A percentile compares a stretch with the other conserved stretches of the same genome.
Conservation (phyloP, 2,329 filamentous ascomycete genomes). For the Clonostachys solani region DNA sequence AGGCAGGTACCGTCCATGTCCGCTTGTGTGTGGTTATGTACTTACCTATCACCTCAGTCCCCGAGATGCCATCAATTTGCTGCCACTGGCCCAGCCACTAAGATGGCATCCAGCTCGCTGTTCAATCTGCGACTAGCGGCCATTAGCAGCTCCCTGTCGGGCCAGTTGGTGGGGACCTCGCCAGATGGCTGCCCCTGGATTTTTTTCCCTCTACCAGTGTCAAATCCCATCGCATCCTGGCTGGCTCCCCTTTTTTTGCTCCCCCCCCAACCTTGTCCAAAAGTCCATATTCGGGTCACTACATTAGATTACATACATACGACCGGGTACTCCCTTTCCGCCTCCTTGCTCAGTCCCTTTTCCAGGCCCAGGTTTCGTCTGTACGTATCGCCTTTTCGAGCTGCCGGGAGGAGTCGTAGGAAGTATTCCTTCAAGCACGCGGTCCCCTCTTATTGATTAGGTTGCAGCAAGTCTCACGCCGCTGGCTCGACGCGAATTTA, state of each 20-base stretch:
- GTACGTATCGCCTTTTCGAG: neutral
- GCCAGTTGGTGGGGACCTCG: too few relatives aligned
- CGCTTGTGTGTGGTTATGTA: too few relatives aligned
- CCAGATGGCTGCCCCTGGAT: conserved; percentile 1
- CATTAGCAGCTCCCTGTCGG: too few relatives aligned
- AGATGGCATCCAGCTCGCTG: too few relatives aligned
- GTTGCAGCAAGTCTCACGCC: too few relatives aligned
- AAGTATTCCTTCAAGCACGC: neutral
- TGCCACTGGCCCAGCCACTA: too few relatives aligned
- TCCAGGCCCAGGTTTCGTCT: neutral
- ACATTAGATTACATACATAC: neutral
- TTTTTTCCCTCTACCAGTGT: neutral
- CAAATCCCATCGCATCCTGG: too few relatives aligned
- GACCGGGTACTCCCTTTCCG: neutral
- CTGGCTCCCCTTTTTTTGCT: neutral
- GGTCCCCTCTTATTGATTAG: neutral
- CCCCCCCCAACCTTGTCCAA: neutral
- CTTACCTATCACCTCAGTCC: too few relatives aligned
- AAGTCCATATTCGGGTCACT: neutral
- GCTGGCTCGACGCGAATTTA: conserved; percentile 23
- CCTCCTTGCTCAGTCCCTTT: neutral
- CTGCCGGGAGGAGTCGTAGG: neutral
- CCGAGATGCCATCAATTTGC: too few relatives aligned
- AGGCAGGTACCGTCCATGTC: too few relatives aligned
- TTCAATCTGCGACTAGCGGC: too few relatives aligned